Conservation (phyloP, 2,329 filamentous ascomycete species). For the Harringtonia lauricola region DNA sequence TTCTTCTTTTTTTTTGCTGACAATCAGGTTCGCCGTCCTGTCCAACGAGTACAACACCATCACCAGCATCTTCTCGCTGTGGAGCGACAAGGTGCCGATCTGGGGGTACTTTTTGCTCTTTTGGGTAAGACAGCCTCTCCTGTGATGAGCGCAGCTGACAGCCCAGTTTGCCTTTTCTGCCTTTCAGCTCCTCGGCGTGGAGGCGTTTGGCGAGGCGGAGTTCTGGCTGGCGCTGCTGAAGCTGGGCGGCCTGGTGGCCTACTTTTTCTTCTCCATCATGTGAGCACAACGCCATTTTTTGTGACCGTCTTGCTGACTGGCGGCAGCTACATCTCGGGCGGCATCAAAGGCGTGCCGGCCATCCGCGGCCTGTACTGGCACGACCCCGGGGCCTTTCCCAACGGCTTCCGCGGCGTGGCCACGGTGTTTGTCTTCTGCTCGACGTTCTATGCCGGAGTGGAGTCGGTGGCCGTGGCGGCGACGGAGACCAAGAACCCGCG, state of each 20-base stretch:
- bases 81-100: conserved; percentile 47
- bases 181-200: conserved; percentile 61
- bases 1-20: not conserved
- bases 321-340: conserved; percentile 48
- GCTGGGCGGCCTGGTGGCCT: conserved; percentile 56
- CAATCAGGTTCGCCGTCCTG: conserved; percentile 35
- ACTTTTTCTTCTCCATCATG: conserved; percentile 63
- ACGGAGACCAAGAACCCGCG: conserved; percentile 49
- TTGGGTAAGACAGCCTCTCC: conserved; percentile 36
- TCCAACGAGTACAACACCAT: conserved; percentile 64
- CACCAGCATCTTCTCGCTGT: conserved; percentile 54
- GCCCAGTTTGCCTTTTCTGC: conserved; percentile 43
- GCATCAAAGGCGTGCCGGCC: conserved; percentile 47
- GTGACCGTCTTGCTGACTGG: not conserved
- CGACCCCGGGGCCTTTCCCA: conserved; percentile 56
- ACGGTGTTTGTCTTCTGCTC: conserved; percentile 60
- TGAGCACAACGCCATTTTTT: not conserved
- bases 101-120: conserved; percentile 66
- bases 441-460: conserved; percentile 60
- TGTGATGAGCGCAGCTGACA: not conserved
- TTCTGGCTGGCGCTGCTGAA: conserved; percentile 71
- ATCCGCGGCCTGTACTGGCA: conserved; percentile 65
- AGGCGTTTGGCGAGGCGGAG: conserved; percentile 68
- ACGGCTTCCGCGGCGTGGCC: conserved; percentile 56
- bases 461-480: conserved; percentile 51